Evolutionary conservation across 1,284 basidiomycete species (phyloP).

Genomic region (Trametes hirsuta): DNA sequence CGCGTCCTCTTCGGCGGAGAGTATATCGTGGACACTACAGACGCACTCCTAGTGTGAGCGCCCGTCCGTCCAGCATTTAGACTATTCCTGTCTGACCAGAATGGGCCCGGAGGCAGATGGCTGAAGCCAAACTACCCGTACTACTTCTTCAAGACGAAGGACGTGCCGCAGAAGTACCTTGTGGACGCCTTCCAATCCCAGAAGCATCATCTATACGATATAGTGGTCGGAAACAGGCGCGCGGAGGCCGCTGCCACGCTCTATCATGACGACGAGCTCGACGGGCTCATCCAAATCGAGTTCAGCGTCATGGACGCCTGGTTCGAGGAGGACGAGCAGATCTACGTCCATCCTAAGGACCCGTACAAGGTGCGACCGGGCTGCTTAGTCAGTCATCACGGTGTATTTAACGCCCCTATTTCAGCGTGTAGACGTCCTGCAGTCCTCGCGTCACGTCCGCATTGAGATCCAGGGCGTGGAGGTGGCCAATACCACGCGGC

Average conservation of each 20-base stretch:
- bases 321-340: constrained; percentile 70
- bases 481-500: constrained; percentile 58
- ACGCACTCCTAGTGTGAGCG: constrained; percentile 62
- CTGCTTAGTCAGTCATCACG: background rate
- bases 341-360: constrained; percentile 65
- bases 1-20: constrained; percentile 55
- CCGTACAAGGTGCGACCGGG: constrained; percentile 58
- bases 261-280: constrained; percentile 46
- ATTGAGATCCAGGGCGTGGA: constrained; percentile 64
- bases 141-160: constrained; percentile 55
- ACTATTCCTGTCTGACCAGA: background rate
- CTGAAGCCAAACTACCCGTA: constrained; percentile 53
- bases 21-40: constrained; percentile 55
- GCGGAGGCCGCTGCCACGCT: constrained; percentile 47
- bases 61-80: no score
- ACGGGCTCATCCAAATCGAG: constrained; percentile 51
- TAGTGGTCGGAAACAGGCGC: constrained; percentile 45
- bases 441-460: constrained; percentile 62
- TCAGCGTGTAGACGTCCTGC: constrained; percentile 62
- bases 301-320: constrained; percentile 60
- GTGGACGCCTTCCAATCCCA: constrained; percentile 34
- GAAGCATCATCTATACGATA: constrained; percentile 43
- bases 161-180: constrained; percentile 46
- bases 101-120: constrained; percentile 47
- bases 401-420: no score